Evolutionary conservation across 495 filamentous ascomycete species (phyloP).

Genomic region (Neurospora pannonica): DNA sequence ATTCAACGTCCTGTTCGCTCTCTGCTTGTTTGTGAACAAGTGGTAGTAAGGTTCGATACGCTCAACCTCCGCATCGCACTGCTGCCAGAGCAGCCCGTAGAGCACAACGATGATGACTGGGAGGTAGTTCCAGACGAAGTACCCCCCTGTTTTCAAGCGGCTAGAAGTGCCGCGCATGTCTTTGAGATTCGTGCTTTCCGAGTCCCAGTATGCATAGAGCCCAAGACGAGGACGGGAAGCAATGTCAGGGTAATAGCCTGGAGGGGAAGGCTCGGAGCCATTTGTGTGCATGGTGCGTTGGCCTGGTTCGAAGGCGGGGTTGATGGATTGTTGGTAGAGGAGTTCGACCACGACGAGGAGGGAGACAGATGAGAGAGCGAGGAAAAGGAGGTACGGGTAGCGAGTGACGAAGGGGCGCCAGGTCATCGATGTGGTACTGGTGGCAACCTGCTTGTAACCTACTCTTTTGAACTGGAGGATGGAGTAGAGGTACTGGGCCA

Average conservation of each 20-base stretch:
- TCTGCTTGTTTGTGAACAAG: not conserved
- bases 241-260: not conserved
- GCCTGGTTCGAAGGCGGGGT: not conserved
- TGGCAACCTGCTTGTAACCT: not conserved
- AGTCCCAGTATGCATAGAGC: not conserved
- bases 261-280: not conserved
- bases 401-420: not conserved
- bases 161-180: not conserved
- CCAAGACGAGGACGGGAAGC: not conserved
- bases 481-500: not conserved
- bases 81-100: not conserved
- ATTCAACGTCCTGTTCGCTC: not conserved
- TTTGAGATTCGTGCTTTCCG: not conserved
- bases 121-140: not conserved
- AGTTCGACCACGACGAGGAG: not conserved
- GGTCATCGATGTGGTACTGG: not conserved
- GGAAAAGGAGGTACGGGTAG: not conserved
- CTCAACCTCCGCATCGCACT: not conserved
- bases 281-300: not conserved
- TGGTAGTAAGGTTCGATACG: not conserved
- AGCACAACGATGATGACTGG: not conserved
- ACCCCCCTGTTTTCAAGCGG: not conserved
- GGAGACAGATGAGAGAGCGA: not conserved
- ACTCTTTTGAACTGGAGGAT: not conserved
- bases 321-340: not conserved